Base-by-base conservation (phyloP, 2,329 filamentous ascomycete species). In the Lecanicillium sp. region DNA sequence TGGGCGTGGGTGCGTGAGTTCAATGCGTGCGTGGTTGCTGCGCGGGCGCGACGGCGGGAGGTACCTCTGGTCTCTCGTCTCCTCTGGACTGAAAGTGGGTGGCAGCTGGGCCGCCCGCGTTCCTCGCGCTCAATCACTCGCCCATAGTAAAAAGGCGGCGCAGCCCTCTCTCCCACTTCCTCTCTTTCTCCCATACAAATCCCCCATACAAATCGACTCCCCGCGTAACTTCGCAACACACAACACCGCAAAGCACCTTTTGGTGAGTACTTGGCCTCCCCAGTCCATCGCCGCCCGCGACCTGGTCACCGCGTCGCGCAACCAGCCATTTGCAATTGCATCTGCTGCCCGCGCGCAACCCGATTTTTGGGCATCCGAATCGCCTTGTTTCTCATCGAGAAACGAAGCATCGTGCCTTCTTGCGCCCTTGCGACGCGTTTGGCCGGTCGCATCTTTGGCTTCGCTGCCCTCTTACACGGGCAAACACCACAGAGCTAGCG, bases 141-240 rank as follows among this genome's bases (percentile, higher is more conserved):
- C 68, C 67, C 72, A 72, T 71, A 75, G 72, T 77, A 75, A 78
- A 78, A 78, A 76, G 71, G 70, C 67, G 65, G 65, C 65, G 64
- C 63, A 63, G 63, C 64, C 62, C 60, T 64, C 57, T 53, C 63
- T 64, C 66, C 68, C 69, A 68, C 62, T 57, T 64, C 69, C 67
- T 71, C 69, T 70, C 64, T 62, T 64, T 69, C 65, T 73, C 70
- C 68, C 72, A 76, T 75, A 75, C 73, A 76, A 73, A 70, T 65
- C 62, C 68, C 64, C 61, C 66, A 68, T 67, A 71, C 66, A 71
- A 67, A 64, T 59, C 60, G 54, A 55, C 59, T 58, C 59, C 38
- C 38, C 38, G 38, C 38, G 38, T 41, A 41, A 41, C 34, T 37
- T 66, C 64, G 57, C 58, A 61, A 63, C 55, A 64, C 60, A 58